Percentiles rank a stretch among this genome's conserved stretches.
phyloP scores from a whole-genome alignment of 495 filamentous ascomycete genomes.

The Acidiella bohemica region DNA sequence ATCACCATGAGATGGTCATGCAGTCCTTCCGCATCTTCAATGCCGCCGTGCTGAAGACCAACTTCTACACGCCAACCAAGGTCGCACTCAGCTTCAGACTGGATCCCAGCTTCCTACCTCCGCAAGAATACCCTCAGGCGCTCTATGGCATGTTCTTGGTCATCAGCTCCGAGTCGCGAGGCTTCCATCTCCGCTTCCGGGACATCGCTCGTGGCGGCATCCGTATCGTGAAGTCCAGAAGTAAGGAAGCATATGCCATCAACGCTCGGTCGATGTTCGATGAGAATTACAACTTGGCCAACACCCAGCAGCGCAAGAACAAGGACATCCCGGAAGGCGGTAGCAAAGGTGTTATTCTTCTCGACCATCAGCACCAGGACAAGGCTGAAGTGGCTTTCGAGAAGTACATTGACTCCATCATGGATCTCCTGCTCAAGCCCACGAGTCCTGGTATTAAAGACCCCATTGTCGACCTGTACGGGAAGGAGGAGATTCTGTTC shows the following conservation, averaged over 20 bases:
- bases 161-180: conserved; percentile 89
- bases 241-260: conserved; percentile 86
- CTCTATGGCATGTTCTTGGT: conserved; percentile 98
- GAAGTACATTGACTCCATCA: conserved; percentile 97
- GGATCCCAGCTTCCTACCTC: conserved; percentile 75
- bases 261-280: conserved; percentile 93
- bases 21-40: conserved; percentile 94
- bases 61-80: conserved; percentile 98
- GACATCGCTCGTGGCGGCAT: conserved; percentile 96
- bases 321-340: conserved; percentile 99
- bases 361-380: conserved; percentile 88
- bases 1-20: conserved; percentile 98
- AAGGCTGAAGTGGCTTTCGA: conserved; percentile 85
- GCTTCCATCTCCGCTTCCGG: conserved; percentile 94
- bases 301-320: conserved; percentile 98
- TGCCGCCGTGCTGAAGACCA: conserved; percentile 79
- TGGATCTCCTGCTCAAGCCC: conserved; percentile 83
- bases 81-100: conserved; percentile 94
- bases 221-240: conserved; percentile 93
- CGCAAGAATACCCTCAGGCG: conserved; percentile 83
- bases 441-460: conserved; percentile 95
- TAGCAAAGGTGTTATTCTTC: conserved; percentile 91
- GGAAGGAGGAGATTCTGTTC: conserved; percentile 90
- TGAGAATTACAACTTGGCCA: conserved; percentile 96
- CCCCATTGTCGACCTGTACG: conserved; percentile 88